phyloP scores from a whole-genome alignment of 2,329 filamentous ascomycete species.

The Colletotrichum cuscutae region DNA sequence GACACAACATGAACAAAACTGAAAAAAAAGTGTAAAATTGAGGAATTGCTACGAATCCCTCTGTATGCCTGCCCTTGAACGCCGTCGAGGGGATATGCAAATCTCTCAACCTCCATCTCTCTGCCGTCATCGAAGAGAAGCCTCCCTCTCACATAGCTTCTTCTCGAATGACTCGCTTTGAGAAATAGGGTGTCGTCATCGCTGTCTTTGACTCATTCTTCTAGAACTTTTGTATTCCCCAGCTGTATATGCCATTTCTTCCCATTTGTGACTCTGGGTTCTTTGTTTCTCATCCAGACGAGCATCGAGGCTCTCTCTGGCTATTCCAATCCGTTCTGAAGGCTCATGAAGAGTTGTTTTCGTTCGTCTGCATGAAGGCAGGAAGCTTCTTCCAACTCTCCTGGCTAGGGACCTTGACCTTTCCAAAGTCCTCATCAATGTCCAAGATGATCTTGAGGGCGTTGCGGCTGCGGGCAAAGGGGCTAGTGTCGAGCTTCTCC shows the following conservation, averaged over 20 bases:
- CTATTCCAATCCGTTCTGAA: neutral
- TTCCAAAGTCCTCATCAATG: constrained; percentile 92
- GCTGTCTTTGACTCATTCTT: constrained; percentile 23
- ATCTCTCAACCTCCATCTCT: constrained; percentile 4
- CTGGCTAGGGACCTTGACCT: constrained; percentile 68
- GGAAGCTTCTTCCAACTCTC: constrained; percentile 65
- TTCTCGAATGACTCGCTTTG: constrained; percentile 6
- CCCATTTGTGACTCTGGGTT: constrained; percentile 4
- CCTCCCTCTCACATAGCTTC: constrained; percentile 18
- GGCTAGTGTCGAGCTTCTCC: constrained; percentile 66
- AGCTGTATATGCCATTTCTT: constrained; percentile 25
- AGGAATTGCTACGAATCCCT: constrained; percentile 20
- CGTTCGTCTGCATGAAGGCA: constrained; percentile 49
- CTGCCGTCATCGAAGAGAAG: neutral
- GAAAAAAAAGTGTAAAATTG: constrained; percentile 8
- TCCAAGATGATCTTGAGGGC: constrained; percentile 96
- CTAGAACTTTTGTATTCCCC: constrained; percentile 22
- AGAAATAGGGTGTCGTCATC: neutral
- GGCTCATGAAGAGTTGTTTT: constrained; percentile 8
- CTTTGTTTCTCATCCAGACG: neutral
- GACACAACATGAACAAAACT: constrained; percentile 8
- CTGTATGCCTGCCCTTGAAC: constrained; percentile 33
- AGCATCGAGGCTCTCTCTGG: neutral
- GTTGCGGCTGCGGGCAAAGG: constrained; percentile 77
- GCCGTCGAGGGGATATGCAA: constrained; percentile 25